These are phyloP conservation scores for Grosmannia serpens DNA, from an alignment of 2,329 filamentous ascomycete genomes.

Conservation along the genomic window DNA sequence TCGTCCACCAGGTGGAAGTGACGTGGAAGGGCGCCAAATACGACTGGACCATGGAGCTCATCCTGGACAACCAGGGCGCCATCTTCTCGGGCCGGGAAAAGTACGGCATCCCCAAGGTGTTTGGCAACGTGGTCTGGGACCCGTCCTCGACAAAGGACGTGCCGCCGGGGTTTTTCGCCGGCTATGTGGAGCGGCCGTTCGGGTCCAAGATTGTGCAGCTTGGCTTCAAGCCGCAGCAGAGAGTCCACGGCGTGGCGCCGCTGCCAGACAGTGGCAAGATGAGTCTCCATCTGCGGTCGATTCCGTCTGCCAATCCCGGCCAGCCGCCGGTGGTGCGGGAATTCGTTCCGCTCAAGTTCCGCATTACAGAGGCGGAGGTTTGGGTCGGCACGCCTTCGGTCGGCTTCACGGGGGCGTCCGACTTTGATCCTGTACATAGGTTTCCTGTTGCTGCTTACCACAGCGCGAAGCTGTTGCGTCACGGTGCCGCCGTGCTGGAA, in stretches of 20 bases:
- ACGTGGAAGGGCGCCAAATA: not conserved
- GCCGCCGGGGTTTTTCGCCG: not conserved
- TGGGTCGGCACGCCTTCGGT: not conserved
- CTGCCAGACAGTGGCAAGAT: not conserved
- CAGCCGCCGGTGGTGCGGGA: not conserved
- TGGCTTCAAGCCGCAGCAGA: not conserved
- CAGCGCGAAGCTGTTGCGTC: too few relatives aligned
- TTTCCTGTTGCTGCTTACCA: too few relatives aligned
- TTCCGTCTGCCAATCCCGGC: not conserved
- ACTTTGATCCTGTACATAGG: too few relatives aligned
- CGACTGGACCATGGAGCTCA: not conserved
- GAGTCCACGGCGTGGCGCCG: not conserved
- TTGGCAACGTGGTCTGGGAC: not conserved
- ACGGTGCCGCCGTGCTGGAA: too few relatives aligned
- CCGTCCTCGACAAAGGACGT: not conserved
- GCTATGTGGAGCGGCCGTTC: not conserved
- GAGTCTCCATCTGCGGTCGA: slow-evolving; percentile 1
- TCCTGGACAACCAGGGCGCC: slow-evolving; percentile 1
- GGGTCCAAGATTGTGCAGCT: not conserved
- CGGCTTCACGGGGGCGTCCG: too few relatives aligned
- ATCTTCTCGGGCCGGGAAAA: slow-evolving; percentile 1
- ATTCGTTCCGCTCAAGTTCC: not conserved
- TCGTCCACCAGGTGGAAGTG: slow-evolving; percentile 1
- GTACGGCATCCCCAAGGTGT: slow-evolving; percentile 1
- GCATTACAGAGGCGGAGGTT: not conserved